Evolutionary conservation across 306 rosid species (phyloP).

Genomic region (Trichosanthes cucumerina): DNA sequence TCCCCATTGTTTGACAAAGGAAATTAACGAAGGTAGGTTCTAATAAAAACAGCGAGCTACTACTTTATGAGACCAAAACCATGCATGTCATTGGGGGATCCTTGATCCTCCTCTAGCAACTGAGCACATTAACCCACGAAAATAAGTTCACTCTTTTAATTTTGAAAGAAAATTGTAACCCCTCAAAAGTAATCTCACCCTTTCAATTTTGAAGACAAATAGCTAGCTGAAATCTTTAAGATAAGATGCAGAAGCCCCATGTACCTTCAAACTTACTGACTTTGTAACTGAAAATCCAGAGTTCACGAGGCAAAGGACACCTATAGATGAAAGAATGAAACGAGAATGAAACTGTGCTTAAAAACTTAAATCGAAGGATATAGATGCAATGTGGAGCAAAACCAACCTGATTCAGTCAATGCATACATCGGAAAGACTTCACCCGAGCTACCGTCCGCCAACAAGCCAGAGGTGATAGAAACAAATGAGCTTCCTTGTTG

Average conservation of each 20-base stretch:
- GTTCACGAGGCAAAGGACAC: conserved; percentile 42
- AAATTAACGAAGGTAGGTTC: background rate
- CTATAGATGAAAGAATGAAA: conserved; percentile 27
- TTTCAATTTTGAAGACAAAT: background rate
- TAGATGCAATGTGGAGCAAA: conserved; percentile 19
- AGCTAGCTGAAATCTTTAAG: background rate
- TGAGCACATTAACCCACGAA: background rate
- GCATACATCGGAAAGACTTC: conserved; percentile 41
- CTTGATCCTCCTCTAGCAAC: background rate
- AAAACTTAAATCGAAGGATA: conserved; percentile 17
- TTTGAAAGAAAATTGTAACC: background rate
- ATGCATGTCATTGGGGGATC: background rate
- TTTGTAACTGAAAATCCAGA: conserved; percentile 44
- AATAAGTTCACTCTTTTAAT: background rate
- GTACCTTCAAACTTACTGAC: conserved; percentile 53
- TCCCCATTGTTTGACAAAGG: background rate
- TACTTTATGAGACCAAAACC: background rate
- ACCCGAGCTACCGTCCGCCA: conserved; percentile 16
- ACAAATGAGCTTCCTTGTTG: conserved; percentile 48
- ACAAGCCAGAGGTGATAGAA: conserved; percentile 32
- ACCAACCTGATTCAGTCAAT: conserved; percentile 60
- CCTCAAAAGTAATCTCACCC: background rate
- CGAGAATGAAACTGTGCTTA: conserved; percentile 3
- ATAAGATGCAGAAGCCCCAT: background rate
- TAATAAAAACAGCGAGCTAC: background rate